Evolutionary conservation across 2,329 filamentous ascomycete species (phyloP).

Genomic region (Colletotrichum sp.): DNA sequence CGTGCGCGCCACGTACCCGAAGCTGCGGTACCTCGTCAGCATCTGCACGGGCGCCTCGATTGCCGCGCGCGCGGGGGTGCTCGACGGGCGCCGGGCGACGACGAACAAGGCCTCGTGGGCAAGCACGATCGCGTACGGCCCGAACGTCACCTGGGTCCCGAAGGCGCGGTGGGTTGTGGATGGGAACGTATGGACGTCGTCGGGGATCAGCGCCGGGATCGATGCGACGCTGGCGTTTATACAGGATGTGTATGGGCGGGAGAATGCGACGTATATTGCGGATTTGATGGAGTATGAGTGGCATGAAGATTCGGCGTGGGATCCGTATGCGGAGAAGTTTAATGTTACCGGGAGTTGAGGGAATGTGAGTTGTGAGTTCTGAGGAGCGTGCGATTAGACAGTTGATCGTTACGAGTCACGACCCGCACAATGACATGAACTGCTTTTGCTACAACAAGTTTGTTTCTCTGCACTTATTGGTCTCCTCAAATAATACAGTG

Average conservation of each 20-base stretch:
- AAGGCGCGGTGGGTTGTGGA: slow-evolving; percentile 62
- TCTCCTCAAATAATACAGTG: fast-evolving
- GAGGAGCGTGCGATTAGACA: not conserved
- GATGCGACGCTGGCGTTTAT: slow-evolving; percentile 66
- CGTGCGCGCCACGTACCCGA: slow-evolving; percentile 39
- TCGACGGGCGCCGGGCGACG: slow-evolving; percentile 60
- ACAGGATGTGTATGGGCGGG: slow-evolving; percentile 55
- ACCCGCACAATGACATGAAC: not conserved
- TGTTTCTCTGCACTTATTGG: not conserved
- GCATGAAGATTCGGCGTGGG: slow-evolving; percentile 50
- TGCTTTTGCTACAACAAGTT: fast-evolving
- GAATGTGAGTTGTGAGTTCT: not conserved
- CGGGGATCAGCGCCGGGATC: slow-evolving; percentile 65
- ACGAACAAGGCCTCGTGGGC: slow-evolving; percentile 60
- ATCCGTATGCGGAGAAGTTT: slow-evolving; percentile 46
- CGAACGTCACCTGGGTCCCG: slow-evolving; percentile 54
- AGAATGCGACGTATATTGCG: slow-evolving; percentile 51
- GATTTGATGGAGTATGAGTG: slow-evolving; percentile 63
- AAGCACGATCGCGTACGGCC: slow-evolving; percentile 39
- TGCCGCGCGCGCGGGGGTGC: slow-evolving; percentile 53
- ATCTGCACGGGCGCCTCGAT: slow-evolving; percentile 63
- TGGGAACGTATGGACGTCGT: slow-evolving; percentile 63
- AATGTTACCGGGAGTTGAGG: not conserved
- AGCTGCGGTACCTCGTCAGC: slow-evolving; percentile 54
- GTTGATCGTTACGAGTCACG: not conserved